Evolutionary conservation across 2,329 filamentous ascomycete species (phyloP), one percentile per base, ranked within the genome.

Genomic region (Fusarium sp.): DNA sequence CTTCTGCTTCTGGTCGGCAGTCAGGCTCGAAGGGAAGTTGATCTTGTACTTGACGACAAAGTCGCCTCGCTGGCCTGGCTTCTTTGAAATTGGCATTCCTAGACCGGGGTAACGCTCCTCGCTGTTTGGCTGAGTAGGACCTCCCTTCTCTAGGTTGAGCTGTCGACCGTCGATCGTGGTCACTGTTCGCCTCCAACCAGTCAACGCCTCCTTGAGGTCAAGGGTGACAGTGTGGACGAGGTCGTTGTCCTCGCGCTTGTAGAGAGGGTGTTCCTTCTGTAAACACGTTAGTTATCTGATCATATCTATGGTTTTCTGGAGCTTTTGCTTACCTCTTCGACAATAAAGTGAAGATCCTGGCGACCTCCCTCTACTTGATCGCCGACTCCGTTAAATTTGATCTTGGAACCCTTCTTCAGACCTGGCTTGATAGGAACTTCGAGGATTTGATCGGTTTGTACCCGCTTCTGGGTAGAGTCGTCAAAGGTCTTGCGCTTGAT

Each of bases 401-500:
- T 97, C 86, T 98, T 99, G 77, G 93, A 97, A 30, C 96, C 96
- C 74, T 97, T 94, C 83, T 98, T 98, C 81, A 98, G 83, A 63
- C 96, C 96, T 8, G 93, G 90, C 83, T 98, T 98, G 82, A 99
- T 97, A 48, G 94, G 93, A 55, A 98, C 95, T 77, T 97, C 94
- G 30, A 99, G 84, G 20, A 98, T 93, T 76, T 94, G 92, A 75
- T 99, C 96, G 65, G 94, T 92, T 5, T 91, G 92, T 45, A 89
- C 93, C 74, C 94, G 90, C 84, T 97, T 97, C 61, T 93, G 93
- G 1, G 49, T 53, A 27, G 87, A 90, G 21, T 90, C 85, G 79
- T 99, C 96, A 79, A 93, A 98, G 20, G 92, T 94, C 88, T 98
- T 98, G 76, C 95, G 89, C 85, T 97, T 98, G 71, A 98, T 97